phyloP scores from a whole-genome alignment of 2,329 filamentous ascomycete species.

The Aspergillus unguis region DNA sequence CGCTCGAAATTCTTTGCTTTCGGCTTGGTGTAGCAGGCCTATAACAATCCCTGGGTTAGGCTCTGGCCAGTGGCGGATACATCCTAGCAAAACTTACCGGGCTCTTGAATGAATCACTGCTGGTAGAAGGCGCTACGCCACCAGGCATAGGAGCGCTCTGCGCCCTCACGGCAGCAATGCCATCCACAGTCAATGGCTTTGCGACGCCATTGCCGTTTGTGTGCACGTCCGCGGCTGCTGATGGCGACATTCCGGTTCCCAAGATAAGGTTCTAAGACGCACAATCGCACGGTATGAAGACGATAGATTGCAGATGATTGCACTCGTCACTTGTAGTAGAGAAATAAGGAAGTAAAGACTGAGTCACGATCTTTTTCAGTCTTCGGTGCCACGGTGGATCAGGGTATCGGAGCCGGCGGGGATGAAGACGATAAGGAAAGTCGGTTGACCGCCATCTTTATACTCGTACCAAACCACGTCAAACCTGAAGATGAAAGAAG shows the following conservation, averaged over 20 bases:
- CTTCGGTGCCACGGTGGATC: not conserved
- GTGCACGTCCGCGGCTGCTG: conserved; percentile 19
- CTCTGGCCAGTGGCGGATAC: not conserved
- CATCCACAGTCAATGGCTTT: conserved; percentile 59
- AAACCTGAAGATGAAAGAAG: not conserved
- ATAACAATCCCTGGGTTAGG: conserved; percentile 16
- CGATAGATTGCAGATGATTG: not conserved
- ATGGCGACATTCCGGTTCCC: conserved; percentile 25
- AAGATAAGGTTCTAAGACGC: not conserved
- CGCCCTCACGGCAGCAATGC: conserved; percentile 64
- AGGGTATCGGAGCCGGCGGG: conserved; percentile 18
- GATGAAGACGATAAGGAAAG: not conserved
- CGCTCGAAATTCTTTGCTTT: conserved; percentile 81
- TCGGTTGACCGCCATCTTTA: conserved; percentile 9
- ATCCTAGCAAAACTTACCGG: conserved; percentile 50
- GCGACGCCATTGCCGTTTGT: conserved; percentile 15
- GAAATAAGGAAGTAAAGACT: not conserved
- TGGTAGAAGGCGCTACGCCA: conserved; percentile 71
- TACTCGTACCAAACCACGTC: conserved; percentile 1
- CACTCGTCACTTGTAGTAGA: not conserved
- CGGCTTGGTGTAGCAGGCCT: conserved; percentile 58
- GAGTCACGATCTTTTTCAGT: conserved; percentile 14
- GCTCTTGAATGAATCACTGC: conserved; percentile 80
- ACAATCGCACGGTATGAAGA: not conserved
- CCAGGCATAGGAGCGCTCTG: conserved; percentile 68